phyloP scores from a whole-genome alignment of 441 rosid genomes.

The Macaranga tanarius region DNA sequence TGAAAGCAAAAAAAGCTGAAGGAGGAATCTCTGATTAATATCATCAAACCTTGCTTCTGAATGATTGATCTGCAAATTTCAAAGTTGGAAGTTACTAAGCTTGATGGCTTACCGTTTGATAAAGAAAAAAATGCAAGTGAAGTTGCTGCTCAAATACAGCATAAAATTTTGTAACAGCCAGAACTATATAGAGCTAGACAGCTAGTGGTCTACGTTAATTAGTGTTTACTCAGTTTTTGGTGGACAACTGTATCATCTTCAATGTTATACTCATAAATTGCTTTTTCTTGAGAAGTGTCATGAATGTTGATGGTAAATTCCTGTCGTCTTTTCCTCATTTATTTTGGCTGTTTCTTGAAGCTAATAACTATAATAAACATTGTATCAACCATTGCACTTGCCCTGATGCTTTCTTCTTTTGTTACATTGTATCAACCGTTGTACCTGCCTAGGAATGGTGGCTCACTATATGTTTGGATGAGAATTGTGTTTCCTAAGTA shows the following conservation, averaged over 20 bases:
- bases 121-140: background rate
- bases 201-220: background rate
- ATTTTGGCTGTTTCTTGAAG: background rate
- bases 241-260: background rate
- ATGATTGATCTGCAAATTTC: background rate
- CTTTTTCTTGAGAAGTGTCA: background rate
- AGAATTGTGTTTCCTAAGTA: conserved; percentile 9
- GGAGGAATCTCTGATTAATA: too few relatives aligned
- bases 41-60: background rate
- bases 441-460: background rate
- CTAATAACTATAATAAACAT: background rate
- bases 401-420: too few relatives aligned
- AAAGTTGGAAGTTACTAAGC: background rate
- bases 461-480: conserved; percentile 6
- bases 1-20: too few relatives aligned
- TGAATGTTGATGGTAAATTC: background rate
- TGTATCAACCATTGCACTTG: too few relatives aligned
- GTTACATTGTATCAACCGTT: background rate
- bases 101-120: background rate
- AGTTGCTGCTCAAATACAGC: background rate
- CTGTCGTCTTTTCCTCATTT: conserved; percentile 1
- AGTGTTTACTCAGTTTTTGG: background rate
- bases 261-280: background rate
- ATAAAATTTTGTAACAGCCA: background rate
- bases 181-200: background rate